These are phyloP conservation scores for Antitrichia curtipendula DNA, from an alignment of 225 moss, liverwort and hornwort genomes.

Conservation along the genomic window DNA sequence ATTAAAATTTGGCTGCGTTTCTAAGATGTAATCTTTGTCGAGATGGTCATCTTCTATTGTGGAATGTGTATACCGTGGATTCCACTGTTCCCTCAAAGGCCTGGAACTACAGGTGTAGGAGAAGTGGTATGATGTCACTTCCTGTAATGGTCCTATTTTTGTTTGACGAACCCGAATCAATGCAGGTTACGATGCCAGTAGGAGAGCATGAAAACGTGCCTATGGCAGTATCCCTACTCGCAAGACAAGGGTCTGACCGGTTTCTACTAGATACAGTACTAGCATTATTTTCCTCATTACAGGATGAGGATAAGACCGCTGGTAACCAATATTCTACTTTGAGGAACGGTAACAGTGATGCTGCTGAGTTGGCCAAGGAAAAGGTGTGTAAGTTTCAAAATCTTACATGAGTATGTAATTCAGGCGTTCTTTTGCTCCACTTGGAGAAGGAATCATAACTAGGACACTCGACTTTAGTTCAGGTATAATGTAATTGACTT, in stretches of 20 bases:
- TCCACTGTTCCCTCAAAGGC: neutral
- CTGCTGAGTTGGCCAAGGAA: slow-evolving; percentile 85
- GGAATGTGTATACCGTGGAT: neutral
- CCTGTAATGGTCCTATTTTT: neutral
- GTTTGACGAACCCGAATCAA: neutral
- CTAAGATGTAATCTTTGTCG: neutral
- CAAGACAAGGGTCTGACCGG: slow-evolving; percentile 88
- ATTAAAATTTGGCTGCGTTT: neutral
- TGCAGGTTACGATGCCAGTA: slow-evolving; percentile 78
- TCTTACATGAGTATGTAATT: neutral
- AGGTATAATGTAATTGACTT: neutral
- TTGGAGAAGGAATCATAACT: neutral
- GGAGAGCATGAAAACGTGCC: slow-evolving; percentile 58
- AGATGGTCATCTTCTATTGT: neutral
- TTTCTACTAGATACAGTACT: slow-evolving; percentile 79
- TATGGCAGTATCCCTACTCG: slow-evolving; percentile 69
- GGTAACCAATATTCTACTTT: slow-evolving; percentile 9
- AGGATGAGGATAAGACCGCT: slow-evolving; percentile 45
- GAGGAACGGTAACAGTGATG: slow-evolving; percentile 34
- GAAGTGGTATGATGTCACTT: neutral
- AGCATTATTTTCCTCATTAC: slow-evolving; percentile 60
- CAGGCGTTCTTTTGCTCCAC: neutral
- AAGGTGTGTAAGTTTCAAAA: slow-evolving; percentile 38
- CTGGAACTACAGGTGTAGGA: neutral
- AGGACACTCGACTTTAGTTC: neutral